Percentiles rank a stretch among this genome's conserved stretches.
These are phyloP conservation scores for Kondoa subrosea DNA, from an alignment of 768 basidiomycete species.

Conservation along the genomic window DNA sequence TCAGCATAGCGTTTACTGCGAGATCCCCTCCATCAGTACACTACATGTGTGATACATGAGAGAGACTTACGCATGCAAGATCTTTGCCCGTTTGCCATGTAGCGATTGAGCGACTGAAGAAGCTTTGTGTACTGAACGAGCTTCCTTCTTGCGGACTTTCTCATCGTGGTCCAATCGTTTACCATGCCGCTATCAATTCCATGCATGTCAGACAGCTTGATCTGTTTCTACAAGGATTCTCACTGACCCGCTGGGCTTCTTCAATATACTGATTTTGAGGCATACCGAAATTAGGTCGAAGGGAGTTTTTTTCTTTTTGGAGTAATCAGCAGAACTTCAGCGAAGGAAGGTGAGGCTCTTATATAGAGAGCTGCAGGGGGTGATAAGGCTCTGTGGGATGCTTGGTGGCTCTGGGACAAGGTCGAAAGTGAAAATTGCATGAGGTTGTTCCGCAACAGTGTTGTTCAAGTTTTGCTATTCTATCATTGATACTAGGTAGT, in stretches of 20 bases:
- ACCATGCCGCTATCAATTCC: constrained; percentile 50
- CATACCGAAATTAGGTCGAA: constrained; percentile 10
- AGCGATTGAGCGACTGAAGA: constrained; percentile 81
- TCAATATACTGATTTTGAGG: constrained; percentile 95
- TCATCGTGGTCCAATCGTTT: constrained; percentile 90
- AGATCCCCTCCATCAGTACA: background rate
- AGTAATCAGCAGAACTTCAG: background rate
- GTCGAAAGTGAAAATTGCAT: no score
- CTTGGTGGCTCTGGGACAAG: no score
- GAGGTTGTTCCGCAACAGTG: no score
- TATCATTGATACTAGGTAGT: no score
- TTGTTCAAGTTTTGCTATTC: no score
- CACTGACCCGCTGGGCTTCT: constrained; percentile 61
- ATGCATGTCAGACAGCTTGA: background rate
- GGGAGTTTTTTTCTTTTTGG: background rate
- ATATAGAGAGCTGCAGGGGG: no score
- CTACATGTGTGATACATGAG: background rate
- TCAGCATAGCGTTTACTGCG: constrained; percentile 69
- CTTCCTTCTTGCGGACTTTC: constrained; percentile 48
- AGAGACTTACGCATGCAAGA: constrained; percentile 54
- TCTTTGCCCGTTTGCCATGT: constrained; percentile 91
- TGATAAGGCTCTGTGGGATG: no score
- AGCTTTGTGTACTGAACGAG: constrained; percentile 38
- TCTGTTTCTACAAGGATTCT: constrained; percentile 1
- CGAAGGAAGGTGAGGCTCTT: no score